Evolutionary conservation across 805 yeast species (phyloP).

Genomic region (Monosporozyma aquatica): DNA sequence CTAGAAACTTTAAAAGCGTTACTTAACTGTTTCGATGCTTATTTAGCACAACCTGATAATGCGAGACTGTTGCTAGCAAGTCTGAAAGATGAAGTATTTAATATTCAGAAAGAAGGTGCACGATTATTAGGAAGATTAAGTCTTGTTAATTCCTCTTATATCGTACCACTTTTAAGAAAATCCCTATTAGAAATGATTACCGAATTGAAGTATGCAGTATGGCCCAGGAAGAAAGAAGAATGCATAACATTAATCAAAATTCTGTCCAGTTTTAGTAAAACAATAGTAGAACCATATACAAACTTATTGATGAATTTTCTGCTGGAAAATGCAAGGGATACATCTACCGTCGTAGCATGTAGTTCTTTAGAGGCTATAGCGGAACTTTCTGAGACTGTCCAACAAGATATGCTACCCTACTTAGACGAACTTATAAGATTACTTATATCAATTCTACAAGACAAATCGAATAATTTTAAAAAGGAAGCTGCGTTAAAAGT

Average conservation of each 20-base stretch:
- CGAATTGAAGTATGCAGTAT: constrained; percentile 72
- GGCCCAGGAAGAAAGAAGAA: constrained; percentile 74
- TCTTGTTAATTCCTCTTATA: constrained; percentile 84
- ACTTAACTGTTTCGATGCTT: constrained; percentile 76
- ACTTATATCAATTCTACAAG: constrained; percentile 79
- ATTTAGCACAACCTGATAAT: constrained; percentile 87
- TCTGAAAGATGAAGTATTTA: constrained; percentile 81
- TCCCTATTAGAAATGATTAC: constrained; percentile 78
- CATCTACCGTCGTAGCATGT: constrained; percentile 74
- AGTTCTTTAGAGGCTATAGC: constrained; percentile 83
- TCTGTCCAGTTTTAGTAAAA: constrained; percentile 67
- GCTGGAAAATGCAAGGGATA: constrained; percentile 63
- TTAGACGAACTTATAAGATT: constrained; percentile 77
- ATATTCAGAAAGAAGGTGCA: constrained; percentile 70
- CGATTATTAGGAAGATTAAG: constrained; percentile 77
- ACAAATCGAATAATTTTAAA: constrained; percentile 80
- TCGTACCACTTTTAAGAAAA: constrained; percentile 85
- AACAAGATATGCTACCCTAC: constrained; percentile 59
- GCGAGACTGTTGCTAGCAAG: constrained; percentile 80
- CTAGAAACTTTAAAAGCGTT: constrained; percentile 66
- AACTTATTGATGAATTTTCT: constrained; percentile 83
- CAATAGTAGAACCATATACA: constrained; percentile 81
- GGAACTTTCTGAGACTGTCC: constrained; percentile 61
- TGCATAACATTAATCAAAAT: constrained; percentile 67
- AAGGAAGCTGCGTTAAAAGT: constrained; percentile 85